Conservation (phyloP, 2,329 filamentous ascomycete species). For the Camillea tinctor region DNA sequence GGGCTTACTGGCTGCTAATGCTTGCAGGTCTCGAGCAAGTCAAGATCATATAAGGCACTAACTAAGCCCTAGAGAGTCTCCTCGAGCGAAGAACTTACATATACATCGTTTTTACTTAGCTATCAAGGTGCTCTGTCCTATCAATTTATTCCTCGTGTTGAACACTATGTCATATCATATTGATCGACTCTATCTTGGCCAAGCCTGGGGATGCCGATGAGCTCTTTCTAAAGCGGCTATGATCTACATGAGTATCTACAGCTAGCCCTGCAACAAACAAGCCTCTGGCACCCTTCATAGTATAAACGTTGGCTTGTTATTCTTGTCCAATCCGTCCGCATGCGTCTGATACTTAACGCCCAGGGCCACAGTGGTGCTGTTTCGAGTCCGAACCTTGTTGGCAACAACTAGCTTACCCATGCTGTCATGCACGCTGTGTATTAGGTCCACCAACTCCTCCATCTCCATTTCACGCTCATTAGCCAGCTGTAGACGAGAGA, state of each 20-base stretch:
- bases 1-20: background rate
- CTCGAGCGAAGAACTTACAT: background rate
- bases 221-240: background rate
- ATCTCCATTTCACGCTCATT: conserved; percentile 30
- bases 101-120: background rate
- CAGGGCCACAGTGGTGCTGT: background rate
- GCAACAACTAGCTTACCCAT: conserved; percentile 23
- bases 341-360: background rate
- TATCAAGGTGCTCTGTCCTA: background rate
- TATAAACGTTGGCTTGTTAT: background rate
- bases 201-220: background rate
- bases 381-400: conserved; percentile 20
- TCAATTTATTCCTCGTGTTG: background rate
- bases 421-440: conserved; percentile 27
- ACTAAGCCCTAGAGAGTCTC: background rate
- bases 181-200: background rate
- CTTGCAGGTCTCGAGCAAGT: background rate
- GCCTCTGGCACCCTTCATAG: background rate
- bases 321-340: background rate
- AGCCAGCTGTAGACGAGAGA: conserved; percentile 30
- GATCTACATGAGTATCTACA: background rate
- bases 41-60: background rate
- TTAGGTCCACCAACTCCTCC: conserved; percentile 27
- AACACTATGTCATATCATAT: background rate
- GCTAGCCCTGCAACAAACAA: background rate